A percentile compares a stretch with the other conserved stretches of the same genome.
These are phyloP conservation scores for Chimonanthus praecox DNA, from an alignment of 164 flowering plant species.

Conservation along the genomic window DNA sequence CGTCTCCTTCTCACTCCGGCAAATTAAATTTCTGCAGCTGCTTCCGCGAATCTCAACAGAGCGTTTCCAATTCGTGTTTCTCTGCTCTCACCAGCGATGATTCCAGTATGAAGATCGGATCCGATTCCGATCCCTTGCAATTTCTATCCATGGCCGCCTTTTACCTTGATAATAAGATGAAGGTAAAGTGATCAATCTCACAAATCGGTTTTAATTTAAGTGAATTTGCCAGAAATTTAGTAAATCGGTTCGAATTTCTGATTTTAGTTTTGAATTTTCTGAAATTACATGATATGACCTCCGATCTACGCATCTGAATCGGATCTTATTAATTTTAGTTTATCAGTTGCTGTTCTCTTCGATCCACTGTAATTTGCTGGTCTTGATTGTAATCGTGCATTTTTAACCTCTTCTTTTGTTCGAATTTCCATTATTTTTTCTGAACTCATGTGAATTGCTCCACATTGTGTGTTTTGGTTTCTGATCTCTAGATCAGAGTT, in stretches of 20 bases:
- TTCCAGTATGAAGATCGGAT: not conserved
- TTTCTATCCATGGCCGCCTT: conserved; percentile 1
- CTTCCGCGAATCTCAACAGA: not conserved
- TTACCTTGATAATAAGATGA: not conserved
- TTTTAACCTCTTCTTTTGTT: not conserved
- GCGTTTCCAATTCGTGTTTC: not conserved
- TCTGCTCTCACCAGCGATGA: not conserved
- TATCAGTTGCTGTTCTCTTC: too few relatives aligned
- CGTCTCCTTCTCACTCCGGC: conserved; percentile 1
- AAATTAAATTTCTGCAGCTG: not conserved
- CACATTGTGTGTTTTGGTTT: too few relatives aligned
- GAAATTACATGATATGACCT: not conserved
- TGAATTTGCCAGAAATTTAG: too few relatives aligned
- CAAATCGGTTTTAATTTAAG: not conserved
- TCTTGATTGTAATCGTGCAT: too few relatives aligned
- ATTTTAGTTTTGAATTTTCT: too few relatives aligned
- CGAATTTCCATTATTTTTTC: not conserved
- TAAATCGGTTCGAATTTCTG: too few relatives aligned
- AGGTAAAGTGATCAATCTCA: not conserved
- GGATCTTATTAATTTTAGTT: too few relatives aligned
- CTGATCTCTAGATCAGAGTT: not conserved
- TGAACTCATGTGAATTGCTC: not conserved
- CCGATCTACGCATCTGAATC: not conserved
- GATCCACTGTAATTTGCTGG: too few relatives aligned
- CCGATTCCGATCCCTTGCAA: not conserved